A percentile compares a stretch with the other conserved stretches of the same genome.
phyloP scores from a whole-genome alignment of 2,329 filamentous ascomycete species.

The Daldinia eschscholtzii region DNA sequence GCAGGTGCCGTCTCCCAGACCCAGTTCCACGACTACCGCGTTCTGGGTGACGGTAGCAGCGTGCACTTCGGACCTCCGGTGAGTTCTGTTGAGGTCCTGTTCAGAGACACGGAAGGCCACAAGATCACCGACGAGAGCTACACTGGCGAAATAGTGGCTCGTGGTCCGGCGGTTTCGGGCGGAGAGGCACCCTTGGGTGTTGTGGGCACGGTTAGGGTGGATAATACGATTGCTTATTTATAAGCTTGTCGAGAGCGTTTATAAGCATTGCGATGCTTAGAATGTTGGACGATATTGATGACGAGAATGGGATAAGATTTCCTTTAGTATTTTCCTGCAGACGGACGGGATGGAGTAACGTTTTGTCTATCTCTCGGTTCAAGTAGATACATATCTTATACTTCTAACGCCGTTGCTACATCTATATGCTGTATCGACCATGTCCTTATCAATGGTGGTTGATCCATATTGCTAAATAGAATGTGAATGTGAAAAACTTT shows the following conservation, averaged over 20 bases:
- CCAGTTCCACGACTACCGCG: slow-evolving; percentile 87
- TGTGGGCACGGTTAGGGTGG: slow-evolving; percentile 73
- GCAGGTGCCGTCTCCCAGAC: slow-evolving; percentile 92
- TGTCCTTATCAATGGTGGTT: background rate
- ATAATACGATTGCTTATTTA: slow-evolving; percentile 77
- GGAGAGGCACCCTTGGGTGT: slow-evolving; percentile 72
- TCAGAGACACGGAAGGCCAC: slow-evolving; percentile 71
- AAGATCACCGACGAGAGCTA: slow-evolving; percentile 73
- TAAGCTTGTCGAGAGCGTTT: slow-evolving; percentile 19
- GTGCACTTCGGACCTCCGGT: slow-evolving; percentile 86
- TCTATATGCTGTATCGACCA: background rate
- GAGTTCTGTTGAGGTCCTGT: slow-evolving; percentile 81
- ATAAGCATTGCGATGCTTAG: background rate
- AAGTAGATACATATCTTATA: slow-evolving; percentile 4
- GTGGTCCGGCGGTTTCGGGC: slow-evolving; percentile 79
- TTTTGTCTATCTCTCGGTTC: slow-evolving; percentile 6
- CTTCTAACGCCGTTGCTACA: background rate
- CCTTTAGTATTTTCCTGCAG: background rate
- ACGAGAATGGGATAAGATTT: slow-evolving; percentile 8
- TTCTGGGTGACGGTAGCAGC: slow-evolving; percentile 57
- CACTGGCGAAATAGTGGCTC: slow-evolving; percentile 77
- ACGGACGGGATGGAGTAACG: background rate
- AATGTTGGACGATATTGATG: background rate
- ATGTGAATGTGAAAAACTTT: background rate
- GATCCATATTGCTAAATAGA: background rate